Evolutionary conservation across 176 grass and related monocot genomes (phyloP).

Genomic region (Carex scoparia): DNA sequence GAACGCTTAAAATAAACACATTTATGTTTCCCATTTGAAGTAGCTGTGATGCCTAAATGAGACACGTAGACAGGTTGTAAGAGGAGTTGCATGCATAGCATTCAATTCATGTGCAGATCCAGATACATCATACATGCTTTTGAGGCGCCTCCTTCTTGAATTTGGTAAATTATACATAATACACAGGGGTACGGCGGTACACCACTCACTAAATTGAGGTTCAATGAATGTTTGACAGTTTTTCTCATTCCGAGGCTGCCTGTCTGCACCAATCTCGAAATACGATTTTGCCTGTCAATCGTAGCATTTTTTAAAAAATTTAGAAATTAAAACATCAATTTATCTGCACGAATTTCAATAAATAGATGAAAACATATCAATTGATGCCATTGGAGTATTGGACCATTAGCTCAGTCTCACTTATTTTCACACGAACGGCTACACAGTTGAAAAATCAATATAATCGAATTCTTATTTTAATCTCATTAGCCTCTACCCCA

Average conservation of each 20-base stretch:
- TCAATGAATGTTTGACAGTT: slow-evolving; percentile 22
- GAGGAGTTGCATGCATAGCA: slow-evolving; percentile 8
- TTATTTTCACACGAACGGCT: too few species aligned
- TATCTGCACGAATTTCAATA: too few species aligned
- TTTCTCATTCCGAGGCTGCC: neutral
- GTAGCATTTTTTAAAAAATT: too few species aligned
- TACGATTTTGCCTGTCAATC: too few species aligned
- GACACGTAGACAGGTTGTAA: slow-evolving; percentile 25
- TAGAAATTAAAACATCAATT: too few species aligned
- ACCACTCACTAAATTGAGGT: neutral
- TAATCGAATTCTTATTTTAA: too few species aligned
- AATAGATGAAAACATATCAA: too few species aligned
- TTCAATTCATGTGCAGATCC: neutral
- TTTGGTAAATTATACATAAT: slow-evolving; percentile 10
- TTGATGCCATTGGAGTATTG: too few species aligned
- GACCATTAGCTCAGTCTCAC: too few species aligned
- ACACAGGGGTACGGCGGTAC: neutral
- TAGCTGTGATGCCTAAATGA: slow-evolving; percentile 23
- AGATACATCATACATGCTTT: slow-evolving; percentile 1
- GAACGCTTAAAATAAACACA: neutral
- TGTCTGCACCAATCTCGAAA: neutral
- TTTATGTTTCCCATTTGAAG: slow-evolving; percentile 14
- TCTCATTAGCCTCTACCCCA: too few species aligned
- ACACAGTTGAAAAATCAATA: too few species aligned
- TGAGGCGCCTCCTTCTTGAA: slow-evolving; percentile 20